Base-by-base conservation (phyloP, 805 yeast genomes). In the Starmera quercuum region DNA sequence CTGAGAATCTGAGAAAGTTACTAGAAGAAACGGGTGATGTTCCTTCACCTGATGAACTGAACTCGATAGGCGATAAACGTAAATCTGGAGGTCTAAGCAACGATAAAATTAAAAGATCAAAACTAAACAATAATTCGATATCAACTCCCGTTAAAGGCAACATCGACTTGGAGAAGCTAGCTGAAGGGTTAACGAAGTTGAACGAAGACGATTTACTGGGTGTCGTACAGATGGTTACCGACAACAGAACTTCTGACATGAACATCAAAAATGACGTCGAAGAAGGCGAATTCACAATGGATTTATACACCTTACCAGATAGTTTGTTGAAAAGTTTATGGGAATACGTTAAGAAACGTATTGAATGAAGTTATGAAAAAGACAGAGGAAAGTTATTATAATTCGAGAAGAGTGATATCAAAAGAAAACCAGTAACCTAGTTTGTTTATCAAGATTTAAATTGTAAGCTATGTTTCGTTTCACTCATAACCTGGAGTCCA, bases 201-300 rank as follows among this genome's bases (percentile, higher is more conserved):
- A 78, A 70, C 38, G 97, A 90, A 60, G 97, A 92, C 54, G 97
- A 92, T 59, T 68, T 90, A 46, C 75, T 92, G 32, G 94, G 87
- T 22, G 92, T 92, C 31, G 97, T 90, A 35, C 97, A 90, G 61
- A 88, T 90, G 96, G 92, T 90, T 26, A 87, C 95, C 29, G 97
- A 90, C 58, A 92, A 92, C 63, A 75, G 85, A 54, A 86, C 97
- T 5, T 76, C 85, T 29, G 97, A 90, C 31, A 90, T 90, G 95
- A 87, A 83, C 60, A 82, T 90, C 48, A 88, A 88, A 56, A 90
- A 92, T 58, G 95, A 90, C 51, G 87, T 85, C 32, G 97, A 90
- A 41, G 90, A 85, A 49, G 98, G 98, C 34, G 97, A 92, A 64
- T 90, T 92, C 58, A 86, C 95, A 35, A 85, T 90, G 84, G 98